Evolutionary conservation across 140 eudicot species (phyloP).

Genomic region (Erigeron philadelphicus): DNA sequence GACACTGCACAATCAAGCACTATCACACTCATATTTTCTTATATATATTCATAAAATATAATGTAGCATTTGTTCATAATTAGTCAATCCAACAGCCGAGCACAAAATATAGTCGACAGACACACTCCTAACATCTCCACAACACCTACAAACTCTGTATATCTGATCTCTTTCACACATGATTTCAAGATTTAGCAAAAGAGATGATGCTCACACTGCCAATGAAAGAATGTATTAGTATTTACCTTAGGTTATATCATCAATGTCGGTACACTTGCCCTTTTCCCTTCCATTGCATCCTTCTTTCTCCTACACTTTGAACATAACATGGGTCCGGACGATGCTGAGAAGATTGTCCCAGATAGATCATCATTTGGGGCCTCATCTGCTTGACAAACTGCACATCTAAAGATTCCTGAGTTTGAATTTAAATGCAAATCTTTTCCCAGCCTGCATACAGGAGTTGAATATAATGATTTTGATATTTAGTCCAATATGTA

Average conservation of each 20-base stretch:
- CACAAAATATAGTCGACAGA: constrained; percentile 34
- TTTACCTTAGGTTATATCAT: constrained; percentile 43
- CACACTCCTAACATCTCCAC: constrained; percentile 33
- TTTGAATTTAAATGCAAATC: constrained; percentile 55
- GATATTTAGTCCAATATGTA: neutral
- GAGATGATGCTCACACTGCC: constrained; percentile 51
- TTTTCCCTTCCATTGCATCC: constrained; percentile 99
- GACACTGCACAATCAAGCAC: constrained; percentile 43
- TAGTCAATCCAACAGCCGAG: constrained; percentile 54
- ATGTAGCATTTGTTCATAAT: constrained; percentile 43
- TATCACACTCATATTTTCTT: constrained; percentile 37
- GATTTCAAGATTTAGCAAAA: constrained; percentile 29
- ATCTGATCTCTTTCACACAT: constrained; percentile 38
- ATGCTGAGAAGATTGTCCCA: constrained; percentile 63
- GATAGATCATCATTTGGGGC: constrained; percentile 65
- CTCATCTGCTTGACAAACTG: constrained; percentile 80
- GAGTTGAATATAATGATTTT: neutral
- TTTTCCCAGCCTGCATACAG: constrained; percentile 77
- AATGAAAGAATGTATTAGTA: constrained; percentile 50
- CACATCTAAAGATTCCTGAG: constrained; percentile 81
- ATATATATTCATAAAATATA: constrained; percentile 30
- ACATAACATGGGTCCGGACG: constrained; percentile 87
- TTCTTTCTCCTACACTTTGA: constrained; percentile 80
- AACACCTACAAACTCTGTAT: constrained; percentile 38
- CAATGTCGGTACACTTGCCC: constrained; percentile 37